Conservation (phyloP, 108 stramenopile species). For the Licmophora abbreviata region DNA sequence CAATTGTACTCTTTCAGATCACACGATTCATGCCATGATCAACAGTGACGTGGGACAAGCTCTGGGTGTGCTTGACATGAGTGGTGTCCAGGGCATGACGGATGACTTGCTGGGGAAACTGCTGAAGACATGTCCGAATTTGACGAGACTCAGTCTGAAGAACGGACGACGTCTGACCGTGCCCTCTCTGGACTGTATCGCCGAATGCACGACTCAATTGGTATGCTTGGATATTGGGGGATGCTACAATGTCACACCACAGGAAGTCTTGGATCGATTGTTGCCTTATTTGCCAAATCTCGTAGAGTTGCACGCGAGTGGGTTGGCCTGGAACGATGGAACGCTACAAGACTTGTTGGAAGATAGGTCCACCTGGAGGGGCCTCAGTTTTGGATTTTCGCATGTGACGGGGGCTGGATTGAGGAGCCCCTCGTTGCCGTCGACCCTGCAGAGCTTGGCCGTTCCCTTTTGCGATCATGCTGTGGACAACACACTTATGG, state of each 20-base stretch:
- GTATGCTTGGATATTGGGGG: conserved; percentile 61
- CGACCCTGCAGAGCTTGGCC: conserved; percentile 39
- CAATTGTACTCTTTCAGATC: conserved; percentile 43
- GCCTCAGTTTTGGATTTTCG: conserved; percentile 60
- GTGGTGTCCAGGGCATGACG: conserved; percentile 54
- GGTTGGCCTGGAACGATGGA: conserved; percentile 68
- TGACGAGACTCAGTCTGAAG: conserved; percentile 57
- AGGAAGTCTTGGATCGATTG: conserved; percentile 28
- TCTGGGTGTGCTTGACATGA: conserved; percentile 57
- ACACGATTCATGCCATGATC: conserved; percentile 55
- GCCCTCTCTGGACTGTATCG: conserved; percentile 20
- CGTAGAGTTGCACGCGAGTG: conserved; percentile 59
- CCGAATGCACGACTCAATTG: conserved; percentile 16
- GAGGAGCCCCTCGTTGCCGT: conserved; percentile 26
- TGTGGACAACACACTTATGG: conserved; percentile 60
- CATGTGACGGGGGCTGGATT: conserved; percentile 32
- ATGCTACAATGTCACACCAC: conserved; percentile 47
- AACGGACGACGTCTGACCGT: conserved; percentile 72
- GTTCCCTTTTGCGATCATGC: conserved; percentile 63
- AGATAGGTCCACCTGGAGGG: conserved; percentile 30
- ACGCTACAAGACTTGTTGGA: conserved; percentile 26
- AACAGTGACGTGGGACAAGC: conserved; percentile 36
- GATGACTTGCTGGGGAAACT: conserved; percentile 33
- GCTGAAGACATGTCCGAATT: conserved; percentile 22
- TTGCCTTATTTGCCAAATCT: conserved; percentile 19